phyloP scores from a whole-genome alignment of 306 rosid genomes.

The Fagus crenata region DNA sequence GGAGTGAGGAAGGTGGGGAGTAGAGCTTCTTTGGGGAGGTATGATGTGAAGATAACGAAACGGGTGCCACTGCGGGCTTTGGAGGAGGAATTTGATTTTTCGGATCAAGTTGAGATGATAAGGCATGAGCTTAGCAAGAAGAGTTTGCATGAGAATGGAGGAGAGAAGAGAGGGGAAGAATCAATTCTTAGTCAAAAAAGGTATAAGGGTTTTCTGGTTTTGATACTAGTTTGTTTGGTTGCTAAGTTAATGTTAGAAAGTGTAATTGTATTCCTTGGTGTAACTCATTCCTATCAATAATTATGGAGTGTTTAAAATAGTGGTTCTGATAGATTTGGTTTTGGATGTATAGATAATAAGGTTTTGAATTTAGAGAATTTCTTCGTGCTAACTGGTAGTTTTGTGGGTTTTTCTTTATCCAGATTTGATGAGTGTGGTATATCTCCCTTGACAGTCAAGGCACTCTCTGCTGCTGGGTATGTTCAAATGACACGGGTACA shows the following conservation, averaged over 20 bases:
- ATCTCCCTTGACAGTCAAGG: constrained; percentile 73
- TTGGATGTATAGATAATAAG: no score
- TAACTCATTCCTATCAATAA: no score
- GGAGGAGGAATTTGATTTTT: constrained; percentile 46
- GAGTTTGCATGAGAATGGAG: constrained; percentile 41
- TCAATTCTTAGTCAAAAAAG: constrained; percentile 59
- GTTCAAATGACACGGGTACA: constrained; percentile 70
- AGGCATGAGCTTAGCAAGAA: constrained; percentile 56
- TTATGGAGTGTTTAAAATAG: no score
- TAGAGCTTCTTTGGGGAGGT: constrained; percentile 73
- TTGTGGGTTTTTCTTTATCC: constrained; percentile 23
- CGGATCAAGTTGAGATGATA: constrained; percentile 65
- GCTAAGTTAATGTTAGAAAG: no score
- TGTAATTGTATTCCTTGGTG: no score
- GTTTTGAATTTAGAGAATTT: constrained; percentile 5
- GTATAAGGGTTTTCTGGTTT: constrained; percentile 29
- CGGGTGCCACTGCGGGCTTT: constrained; percentile 45
- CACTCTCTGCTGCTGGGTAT: constrained; percentile 77
- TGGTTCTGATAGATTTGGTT: no score
- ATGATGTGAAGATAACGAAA: constrained; percentile 67
- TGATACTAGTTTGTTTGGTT: no score
- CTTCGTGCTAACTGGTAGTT: no score
- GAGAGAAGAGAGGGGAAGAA: constrained; percentile 34
- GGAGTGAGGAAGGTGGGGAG: constrained; percentile 53
- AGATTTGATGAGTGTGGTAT: constrained; percentile 85